Evolutionary conservation across 345 rosid species (phyloP).

Genomic region (Eucalyptus sp.): DNA sequence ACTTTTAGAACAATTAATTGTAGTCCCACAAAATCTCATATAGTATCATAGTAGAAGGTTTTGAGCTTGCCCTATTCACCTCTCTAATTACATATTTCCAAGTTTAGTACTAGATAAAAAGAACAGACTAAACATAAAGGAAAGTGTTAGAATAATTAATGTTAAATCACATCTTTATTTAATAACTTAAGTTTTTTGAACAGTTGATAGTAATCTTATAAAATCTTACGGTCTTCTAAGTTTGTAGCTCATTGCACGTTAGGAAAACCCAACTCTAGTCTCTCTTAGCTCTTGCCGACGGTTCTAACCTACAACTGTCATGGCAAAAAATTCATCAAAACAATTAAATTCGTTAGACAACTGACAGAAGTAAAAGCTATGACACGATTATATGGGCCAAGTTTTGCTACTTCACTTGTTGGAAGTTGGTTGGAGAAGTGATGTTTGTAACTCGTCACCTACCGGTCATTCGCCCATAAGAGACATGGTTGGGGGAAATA

Average conservation of each 20-base stretch:
- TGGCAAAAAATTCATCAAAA: too few species aligned
- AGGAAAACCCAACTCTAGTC: not conserved
- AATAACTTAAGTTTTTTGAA: too few species aligned
- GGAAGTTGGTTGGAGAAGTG: not conserved
- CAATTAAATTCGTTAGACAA: not conserved
- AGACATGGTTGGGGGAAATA: not conserved
- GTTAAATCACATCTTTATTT: too few species aligned
- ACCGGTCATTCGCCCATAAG: not conserved
- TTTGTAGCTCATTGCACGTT: too few species aligned
- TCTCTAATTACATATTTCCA: too few species aligned
- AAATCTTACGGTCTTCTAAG: not conserved
- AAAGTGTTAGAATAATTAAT: not conserved
- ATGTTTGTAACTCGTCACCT: not conserved
- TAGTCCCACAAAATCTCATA: too few species aligned
- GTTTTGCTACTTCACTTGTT: not conserved
- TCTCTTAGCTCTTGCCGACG: not conserved
- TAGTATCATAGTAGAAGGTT: not conserved
- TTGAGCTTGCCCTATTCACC: too few species aligned
- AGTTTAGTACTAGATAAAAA: too few species aligned
- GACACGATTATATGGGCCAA: not conserved
- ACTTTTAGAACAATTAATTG: not conserved
- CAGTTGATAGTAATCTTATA: fast-evolving
- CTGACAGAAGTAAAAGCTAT: not conserved
- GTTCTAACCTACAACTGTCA: not conserved
- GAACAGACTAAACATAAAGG: not conserved